Conservation (phyloP, 2,329 filamentous ascomycete species). For the Aspergillus unguis region DNA sequence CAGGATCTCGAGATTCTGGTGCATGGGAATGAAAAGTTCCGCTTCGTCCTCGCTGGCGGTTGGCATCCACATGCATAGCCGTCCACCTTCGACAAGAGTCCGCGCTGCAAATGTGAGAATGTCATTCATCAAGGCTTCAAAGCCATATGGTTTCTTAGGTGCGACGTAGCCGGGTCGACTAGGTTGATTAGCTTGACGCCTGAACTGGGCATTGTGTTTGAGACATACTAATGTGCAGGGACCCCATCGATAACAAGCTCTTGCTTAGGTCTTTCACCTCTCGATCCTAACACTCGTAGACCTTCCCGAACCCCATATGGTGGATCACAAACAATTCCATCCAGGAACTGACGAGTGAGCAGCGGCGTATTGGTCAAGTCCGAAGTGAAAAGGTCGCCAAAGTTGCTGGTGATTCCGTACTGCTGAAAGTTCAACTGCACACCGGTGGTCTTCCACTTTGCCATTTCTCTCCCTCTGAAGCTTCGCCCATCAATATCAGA, state of each 20-base stretch:
- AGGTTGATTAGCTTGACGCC: conserved; percentile 5
- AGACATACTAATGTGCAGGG: conserved; percentile 62
- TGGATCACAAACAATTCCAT: conserved; percentile 92
- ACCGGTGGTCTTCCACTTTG: conserved; percentile 42
- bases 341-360: conserved; percentile 59
- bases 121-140: conserved; percentile 83
- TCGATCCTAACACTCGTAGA: conserved; percentile 76
- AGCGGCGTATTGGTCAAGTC: conserved; percentile 88
- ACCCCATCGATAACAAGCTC: conserved; percentile 66
- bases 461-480: conserved; percentile 64
- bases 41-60: conserved; percentile 76
- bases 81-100: conserved; percentile 72
- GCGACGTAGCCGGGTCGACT: conserved; percentile 69
- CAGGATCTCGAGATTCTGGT: conserved; percentile 70
- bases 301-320: conserved; percentile 95
- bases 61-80: conserved; percentile 96
- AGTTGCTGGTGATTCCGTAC: conserved; percentile 64
- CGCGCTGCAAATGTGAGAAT: conserved; percentile 77
- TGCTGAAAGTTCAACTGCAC: conserved; percentile 75
- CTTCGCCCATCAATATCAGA: conserved; percentile 92
- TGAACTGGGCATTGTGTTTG: not conserved
- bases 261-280: conserved; percentile 55
- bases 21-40: conserved; percentile 71
- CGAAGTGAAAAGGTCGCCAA: conserved; percentile 76
- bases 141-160: conserved; percentile 89